Base-by-base conservation (phyloP, 805 yeast species). In the Teunomyces stri region DNA sequence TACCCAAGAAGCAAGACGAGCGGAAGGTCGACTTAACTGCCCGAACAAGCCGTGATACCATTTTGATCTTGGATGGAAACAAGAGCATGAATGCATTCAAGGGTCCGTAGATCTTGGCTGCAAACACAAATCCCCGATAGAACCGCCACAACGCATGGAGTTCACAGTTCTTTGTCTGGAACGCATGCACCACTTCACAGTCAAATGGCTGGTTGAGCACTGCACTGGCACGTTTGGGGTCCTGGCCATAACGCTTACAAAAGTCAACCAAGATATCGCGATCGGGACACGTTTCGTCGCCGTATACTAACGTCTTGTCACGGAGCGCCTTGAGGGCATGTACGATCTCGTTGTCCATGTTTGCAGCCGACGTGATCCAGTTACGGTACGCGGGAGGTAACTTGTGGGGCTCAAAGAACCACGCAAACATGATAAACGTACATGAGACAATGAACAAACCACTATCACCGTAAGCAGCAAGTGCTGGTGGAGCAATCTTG, bases 291-390 rank as follows among this genome's bases (percentile, higher is more conserved):
- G 62, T 57, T 5, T 56, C 51, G 27, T 59, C 54, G 7, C 79
- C 79, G 51, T 76, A 76, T 18, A 53, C 51, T 36, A 69, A 49
- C 16, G 57, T 53, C 4, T 66, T 66, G 4, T 58, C 48, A 27
- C 66, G 65, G n/a, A 76, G 39, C 5, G 54, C 49, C 28, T 64
- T 57, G 33, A 76, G 62, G 3, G 63, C 62, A 12, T 56, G 55
- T 3, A 71, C 57, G 10, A 76, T 50, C 33, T 66, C 76, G 21
- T 57, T 58, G 50, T 76, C 80, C 75, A 75, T 72, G 46, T 69
- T 64, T 6, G 80, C 79, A 15, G 78, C 78, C 37, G 67, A 66
- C 3, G 81, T 73, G 53, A 76, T 76, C 81, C 81, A 76, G 43
- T 62, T 61, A 22, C 65, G 58, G 52, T 76, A 76, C 5, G 76